Evolutionary conservation across 140 eudicot genomes (phyloP).

Genomic region (Ambrosia hybrid): DNA sequence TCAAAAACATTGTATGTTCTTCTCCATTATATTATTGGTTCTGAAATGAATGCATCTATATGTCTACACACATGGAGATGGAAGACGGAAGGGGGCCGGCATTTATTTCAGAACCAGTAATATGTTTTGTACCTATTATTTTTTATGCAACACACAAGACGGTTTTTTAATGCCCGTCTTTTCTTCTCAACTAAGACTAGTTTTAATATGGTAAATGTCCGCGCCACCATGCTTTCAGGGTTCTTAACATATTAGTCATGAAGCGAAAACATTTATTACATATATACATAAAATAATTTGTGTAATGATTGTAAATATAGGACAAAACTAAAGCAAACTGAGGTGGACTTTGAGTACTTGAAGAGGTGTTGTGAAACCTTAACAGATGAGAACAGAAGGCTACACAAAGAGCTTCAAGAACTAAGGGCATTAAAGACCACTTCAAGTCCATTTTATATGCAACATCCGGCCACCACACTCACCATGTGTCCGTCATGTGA

Average conservation of each 20-base stretch:
- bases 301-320: slow-evolving; percentile 27
- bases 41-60: not conserved
- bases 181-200: no score
- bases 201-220: no score
- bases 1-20: no score
- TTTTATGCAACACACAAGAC: no score
- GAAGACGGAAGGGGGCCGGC: not conserved
- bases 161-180: no score
- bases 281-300: not conserved
- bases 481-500: slow-evolving; percentile 88
- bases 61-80: no score
- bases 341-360: slow-evolving; percentile 80
- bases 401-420: slow-evolving; percentile 77
- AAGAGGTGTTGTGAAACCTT: slow-evolving; percentile 76
- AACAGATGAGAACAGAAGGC: slow-evolving; percentile 66
- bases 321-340: slow-evolving; percentile 90
- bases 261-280: no score
- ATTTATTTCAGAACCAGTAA: no score
- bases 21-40: not conserved
- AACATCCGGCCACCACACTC: slow-evolving; percentile 77
- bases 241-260: no score
- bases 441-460: slow-evolving; percentile 64
- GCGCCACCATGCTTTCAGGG: no score
- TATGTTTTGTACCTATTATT: no score
- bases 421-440: slow-evolving; percentile 56